Evolutionary conservation across 495 filamentous ascomycete species (phyloP), one percentile per base, ranked within the genome.

Genomic region (Neurospora africana): DNA sequence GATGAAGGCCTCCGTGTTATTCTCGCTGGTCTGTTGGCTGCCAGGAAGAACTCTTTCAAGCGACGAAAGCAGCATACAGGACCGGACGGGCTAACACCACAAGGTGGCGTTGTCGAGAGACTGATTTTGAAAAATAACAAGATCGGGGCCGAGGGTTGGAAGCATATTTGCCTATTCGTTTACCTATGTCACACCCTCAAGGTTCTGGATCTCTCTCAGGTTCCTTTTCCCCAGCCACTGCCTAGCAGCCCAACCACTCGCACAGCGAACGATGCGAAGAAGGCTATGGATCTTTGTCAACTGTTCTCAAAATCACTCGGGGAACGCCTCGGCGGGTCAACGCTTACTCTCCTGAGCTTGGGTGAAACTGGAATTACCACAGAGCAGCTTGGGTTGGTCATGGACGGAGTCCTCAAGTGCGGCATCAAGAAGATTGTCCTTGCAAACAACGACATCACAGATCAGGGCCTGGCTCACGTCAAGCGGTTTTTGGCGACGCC

Each of bases 51-150:
- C 4, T 84, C 88, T 44, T 73, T 30, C 33, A 78, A 76, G 73
- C 82, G 74, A 69, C 82, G 84, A 74, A 83, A 83, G 71, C 81
- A 78, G 68, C 82, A 81, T 9, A 79, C 72, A 39, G 75, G 71
- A 19, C 73, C 75, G 33, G 82, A 84, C 39, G 76, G 75, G 9
- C 74, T 80, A 71, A 75, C 77, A 4, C 76, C 79, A 30, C 85
- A 86, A 69, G 83, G 86, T 37, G 93, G 95, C 23, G 88, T 93
- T 1, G 87, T 98, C 5, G 94, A 98, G 83, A 90, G 95, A 73
- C 80, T 99, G 6, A 91, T 91, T 5, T 81, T 99, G n/a, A 98
- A 97, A 79, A 91, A 94, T 77, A 97, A 96, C 76, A 95, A 93
- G 76, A 92, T 98, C 71, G 90, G 91, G 10, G 82, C 85, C 3